phyloP scores from a whole-genome alignment of 192 early-diverging fungal genomes.

The Podochytrium sp. region DNA sequence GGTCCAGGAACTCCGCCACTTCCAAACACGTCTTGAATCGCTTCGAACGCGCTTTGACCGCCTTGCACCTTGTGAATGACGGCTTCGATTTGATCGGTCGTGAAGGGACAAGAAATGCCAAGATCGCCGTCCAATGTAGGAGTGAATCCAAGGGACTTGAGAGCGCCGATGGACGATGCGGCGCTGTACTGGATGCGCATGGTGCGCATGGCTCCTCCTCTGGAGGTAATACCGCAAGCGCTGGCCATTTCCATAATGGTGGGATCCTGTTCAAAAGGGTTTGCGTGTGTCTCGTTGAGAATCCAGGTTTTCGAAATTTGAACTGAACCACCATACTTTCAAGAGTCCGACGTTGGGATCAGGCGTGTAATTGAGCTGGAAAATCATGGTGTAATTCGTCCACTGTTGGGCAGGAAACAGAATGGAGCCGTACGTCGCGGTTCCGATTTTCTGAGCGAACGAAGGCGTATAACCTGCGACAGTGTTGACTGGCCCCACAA shows the following conservation, averaged over 20 bases:
- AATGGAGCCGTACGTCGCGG: neutral
- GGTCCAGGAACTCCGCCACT: neutral
- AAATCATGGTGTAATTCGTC: slow-evolving; percentile 32
- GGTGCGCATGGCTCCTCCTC: neutral
- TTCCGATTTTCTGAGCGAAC: slow-evolving; percentile 16
- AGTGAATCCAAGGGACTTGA: slow-evolving; percentile 17
- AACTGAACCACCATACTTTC: too few species aligned
- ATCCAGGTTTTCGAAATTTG: too few species aligned
- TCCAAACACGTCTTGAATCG: neutral
- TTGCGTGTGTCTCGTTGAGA: too few species aligned
- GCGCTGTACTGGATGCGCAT: slow-evolving; percentile 17
- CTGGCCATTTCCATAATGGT: slow-evolving; percentile 16
- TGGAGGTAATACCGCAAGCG: slow-evolving; percentile 13
- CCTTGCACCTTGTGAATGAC: slow-evolving; percentile 13
- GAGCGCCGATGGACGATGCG: slow-evolving; percentile 1
- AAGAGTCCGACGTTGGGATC: slow-evolving; percentile 24
- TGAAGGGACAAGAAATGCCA: slow-evolving; percentile 20
- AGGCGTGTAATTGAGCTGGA: slow-evolving; percentile 31
- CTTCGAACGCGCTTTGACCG: neutral
- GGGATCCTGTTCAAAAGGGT: too few species aligned
- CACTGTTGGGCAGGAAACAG: slow-evolving; percentile 19
- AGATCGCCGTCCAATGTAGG: neutral
- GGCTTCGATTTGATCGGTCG: slow-evolving; percentile 3
- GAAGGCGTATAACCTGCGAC: neutral
- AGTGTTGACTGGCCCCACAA: neutral